phyloP scores from a whole-genome alignment of 257 asterid genomes.

The Leonotis leonurus region DNA sequence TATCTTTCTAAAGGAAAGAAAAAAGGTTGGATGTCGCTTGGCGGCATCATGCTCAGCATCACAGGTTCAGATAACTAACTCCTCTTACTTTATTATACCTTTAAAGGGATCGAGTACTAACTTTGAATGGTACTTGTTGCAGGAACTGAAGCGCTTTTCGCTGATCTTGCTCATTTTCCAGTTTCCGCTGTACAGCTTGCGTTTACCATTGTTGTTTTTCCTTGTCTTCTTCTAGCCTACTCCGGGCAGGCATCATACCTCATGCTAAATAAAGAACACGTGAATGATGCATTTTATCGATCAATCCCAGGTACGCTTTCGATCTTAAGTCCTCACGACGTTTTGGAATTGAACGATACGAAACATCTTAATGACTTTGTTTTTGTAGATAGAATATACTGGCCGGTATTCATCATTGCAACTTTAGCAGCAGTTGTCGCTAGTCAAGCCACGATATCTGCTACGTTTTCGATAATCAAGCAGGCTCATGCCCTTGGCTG shows the following conservation, averaged over 20 bases:
- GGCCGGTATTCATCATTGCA: slow-evolving; percentile 87
- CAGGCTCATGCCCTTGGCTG: slow-evolving; percentile 96
- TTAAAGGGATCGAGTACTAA: neutral
- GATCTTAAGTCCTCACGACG: neutral
- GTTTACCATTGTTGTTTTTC: slow-evolving; percentile 76
- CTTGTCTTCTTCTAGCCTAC: slow-evolving; percentile 93
- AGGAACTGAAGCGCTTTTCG: slow-evolving; percentile 99
- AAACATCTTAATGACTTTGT: neutral
- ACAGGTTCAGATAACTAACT: slow-evolving; percentile 48
- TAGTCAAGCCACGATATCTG: slow-evolving; percentile 94
- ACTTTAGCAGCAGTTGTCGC: slow-evolving; percentile 95
- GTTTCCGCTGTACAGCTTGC: slow-evolving; percentile 93
- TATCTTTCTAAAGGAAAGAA: slow-evolving; percentile 56
- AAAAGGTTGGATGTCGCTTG: slow-evolving; percentile 84
- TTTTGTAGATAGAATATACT: slow-evolving; percentile 63
- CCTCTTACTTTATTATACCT: neutral
- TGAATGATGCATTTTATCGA: slow-evolving; percentile 76
- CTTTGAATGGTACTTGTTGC: slow-evolving; percentile 25
- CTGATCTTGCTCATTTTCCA: slow-evolving; percentile 93
- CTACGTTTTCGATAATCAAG: slow-evolving; percentile 90
- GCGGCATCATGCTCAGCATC: slow-evolving; percentile 96
- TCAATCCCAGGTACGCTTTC: slow-evolving; percentile 79
- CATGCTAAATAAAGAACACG: slow-evolving; percentile 63
- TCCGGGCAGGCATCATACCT: slow-evolving; percentile 99
- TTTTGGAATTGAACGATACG: neutral